Percentiles rank a stretch among this genome's conserved stretches.
These are phyloP conservation scores for Cladophialophora carrionii DNA, from an alignment of 2,329 filamentous ascomycete genomes.

Conservation along the genomic window DNA sequence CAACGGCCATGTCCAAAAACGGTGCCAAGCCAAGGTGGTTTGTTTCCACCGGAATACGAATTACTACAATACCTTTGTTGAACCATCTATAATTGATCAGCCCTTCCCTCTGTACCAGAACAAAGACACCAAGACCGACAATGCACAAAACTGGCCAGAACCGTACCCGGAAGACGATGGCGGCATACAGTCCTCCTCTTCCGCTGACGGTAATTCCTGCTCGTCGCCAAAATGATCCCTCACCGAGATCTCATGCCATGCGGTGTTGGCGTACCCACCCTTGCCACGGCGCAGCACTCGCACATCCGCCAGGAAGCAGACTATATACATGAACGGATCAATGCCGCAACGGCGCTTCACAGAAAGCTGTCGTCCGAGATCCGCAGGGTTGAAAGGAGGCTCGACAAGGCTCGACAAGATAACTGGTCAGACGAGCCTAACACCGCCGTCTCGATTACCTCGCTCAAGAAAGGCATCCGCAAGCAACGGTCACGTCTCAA, in stretches of 20 bases:
- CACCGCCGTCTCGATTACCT: background rate
- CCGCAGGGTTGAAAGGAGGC: constrained; percentile 8
- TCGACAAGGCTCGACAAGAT: background rate
- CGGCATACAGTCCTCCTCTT: background rate
- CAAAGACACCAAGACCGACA: background rate
- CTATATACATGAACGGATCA: constrained; percentile 26
- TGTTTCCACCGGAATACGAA: too few relatives aligned
- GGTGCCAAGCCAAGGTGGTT: too few relatives aligned
- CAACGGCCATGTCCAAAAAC: too few relatives aligned
- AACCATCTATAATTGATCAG: background rate
- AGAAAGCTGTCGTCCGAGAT: constrained; percentile 13
- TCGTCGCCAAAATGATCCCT: constrained; percentile 3
- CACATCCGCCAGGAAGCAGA: constrained; percentile 30
- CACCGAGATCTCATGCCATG: constrained; percentile 2
- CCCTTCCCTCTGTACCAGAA: constrained; percentile 18
- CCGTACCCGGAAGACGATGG: background rate
- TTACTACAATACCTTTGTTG: background rate
- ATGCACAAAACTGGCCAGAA: background rate
- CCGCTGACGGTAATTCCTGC: background rate
- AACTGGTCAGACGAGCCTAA: background rate
- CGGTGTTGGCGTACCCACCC: constrained; percentile 5
- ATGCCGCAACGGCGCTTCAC: constrained; percentile 12
- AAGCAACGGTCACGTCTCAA: constrained; percentile 21
- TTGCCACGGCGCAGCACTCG: constrained; percentile 26
- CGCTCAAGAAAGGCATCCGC: constrained; percentile 18